Conservation (phyloP, 129 eudicot species). For the Helianthus tuberosus region DNA sequence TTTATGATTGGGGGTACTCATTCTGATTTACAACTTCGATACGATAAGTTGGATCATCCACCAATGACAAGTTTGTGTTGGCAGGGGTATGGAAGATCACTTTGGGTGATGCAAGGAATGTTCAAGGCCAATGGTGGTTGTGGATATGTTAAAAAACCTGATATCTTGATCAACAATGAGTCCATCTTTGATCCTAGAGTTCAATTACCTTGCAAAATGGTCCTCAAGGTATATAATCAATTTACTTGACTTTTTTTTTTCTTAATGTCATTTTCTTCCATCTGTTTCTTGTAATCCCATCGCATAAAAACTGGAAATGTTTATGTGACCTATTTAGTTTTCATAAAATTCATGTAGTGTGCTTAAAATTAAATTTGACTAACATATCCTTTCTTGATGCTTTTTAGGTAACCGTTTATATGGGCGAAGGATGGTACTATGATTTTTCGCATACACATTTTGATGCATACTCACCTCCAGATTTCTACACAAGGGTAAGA, state of each 20-base stretch:
- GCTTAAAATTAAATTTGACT: background rate
- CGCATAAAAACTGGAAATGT: background rate
- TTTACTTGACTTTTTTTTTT: background rate
- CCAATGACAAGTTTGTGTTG: constrained; percentile 10
- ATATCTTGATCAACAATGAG: constrained; percentile 58
- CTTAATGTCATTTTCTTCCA: background rate
- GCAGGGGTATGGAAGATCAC: constrained; percentile 93
- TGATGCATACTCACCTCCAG: constrained; percentile 93
- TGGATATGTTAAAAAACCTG: constrained; percentile 91
- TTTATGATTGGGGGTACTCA: no score
- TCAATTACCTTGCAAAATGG: constrained; percentile 50
- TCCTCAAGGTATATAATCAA: constrained; percentile 58
- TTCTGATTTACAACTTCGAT: no score
- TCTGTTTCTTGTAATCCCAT: constrained; percentile 1
- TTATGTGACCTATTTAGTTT: background rate
- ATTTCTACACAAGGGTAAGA: constrained; percentile 87
- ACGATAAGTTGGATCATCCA: background rate
- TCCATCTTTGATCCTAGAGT: constrained; percentile 64
- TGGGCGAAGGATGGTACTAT: constrained; percentile 98
- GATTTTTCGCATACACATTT: constrained; percentile 84
- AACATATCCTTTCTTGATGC: constrained; percentile 20
- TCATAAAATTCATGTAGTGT: background rate
- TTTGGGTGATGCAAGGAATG: constrained; percentile 99
- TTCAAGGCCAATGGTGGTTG: constrained; percentile 97
- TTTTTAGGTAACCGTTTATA: constrained; percentile 79